phyloP scores from a whole-genome alignment of 768 basidiomycete genomes.

The Russula olivacea region DNA sequence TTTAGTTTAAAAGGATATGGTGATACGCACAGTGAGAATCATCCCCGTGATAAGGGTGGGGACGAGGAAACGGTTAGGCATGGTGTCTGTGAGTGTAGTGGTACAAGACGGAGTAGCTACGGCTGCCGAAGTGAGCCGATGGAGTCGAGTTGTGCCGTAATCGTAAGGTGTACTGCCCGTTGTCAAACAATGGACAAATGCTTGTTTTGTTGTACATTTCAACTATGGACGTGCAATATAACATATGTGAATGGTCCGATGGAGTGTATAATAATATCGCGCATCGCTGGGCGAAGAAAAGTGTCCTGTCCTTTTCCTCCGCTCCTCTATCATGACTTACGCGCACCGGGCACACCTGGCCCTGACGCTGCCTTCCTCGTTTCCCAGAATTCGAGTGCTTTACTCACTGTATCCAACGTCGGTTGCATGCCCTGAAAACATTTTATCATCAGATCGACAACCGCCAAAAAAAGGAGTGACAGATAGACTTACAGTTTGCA shows the following conservation, averaged over 20 bases:
- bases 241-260: constrained; percentile 5
- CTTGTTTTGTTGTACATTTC: constrained; percentile 1
- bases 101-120: background rate
- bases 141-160: background rate
- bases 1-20: background rate
- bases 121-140: background rate
- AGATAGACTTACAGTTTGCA: constrained; percentile 53
- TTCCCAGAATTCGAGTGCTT: constrained; percentile 53
- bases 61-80: constrained; percentile 64
- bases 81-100: constrained; percentile 29
- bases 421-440: constrained; percentile 66
- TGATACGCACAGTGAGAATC: constrained; percentile 71
- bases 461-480: background rate
- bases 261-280: constrained; percentile 17
- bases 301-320: background rate
- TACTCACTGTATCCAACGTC: constrained; percentile 63
- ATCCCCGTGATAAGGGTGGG: constrained; percentile 85
- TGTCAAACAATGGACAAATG: too few species aligned
- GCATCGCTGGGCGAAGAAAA: background rate
- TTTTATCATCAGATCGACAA: constrained; percentile 2
- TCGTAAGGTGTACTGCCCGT: too few species aligned
- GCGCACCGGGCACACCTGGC: constrained; percentile 5
- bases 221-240: constrained; percentile 1
- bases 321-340: constrained; percentile 1
- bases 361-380: constrained; percentile 22